These are phyloP conservation scores for Saccharomycopsis hybrid DNA, from an alignment of 1,139 yeast species.

Conservation along the genomic window DNA sequence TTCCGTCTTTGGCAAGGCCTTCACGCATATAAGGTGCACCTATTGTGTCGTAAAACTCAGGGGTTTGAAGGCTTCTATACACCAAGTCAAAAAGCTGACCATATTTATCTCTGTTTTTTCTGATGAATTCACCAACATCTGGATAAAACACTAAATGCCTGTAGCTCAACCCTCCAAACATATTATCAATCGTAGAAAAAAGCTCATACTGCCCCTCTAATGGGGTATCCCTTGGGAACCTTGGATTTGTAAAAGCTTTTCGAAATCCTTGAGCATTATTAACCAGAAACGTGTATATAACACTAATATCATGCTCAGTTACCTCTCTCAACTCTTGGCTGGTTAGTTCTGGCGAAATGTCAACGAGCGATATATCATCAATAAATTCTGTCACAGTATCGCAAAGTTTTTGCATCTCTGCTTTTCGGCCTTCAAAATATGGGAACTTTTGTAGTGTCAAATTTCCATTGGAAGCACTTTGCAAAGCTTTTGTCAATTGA, in stretches of 20 bases:
- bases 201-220: background rate
- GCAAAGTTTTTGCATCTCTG: constrained; percentile 18
- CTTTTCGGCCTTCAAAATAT: constrained; percentile 22
- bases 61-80: constrained; percentile 56
- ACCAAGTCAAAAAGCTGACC: constrained; percentile 63
- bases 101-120: constrained; percentile 40
- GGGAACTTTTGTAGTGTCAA: constrained; percentile 56
- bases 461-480: constrained; percentile 80
- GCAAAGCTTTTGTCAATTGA: constrained; percentile 78
- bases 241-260: background rate
- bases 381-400: constrained; percentile 1
- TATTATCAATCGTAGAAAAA: background rate
- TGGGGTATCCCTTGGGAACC: no score
- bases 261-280: constrained; percentile 12
- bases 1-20: constrained; percentile 66
- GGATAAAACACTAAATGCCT: constrained; percentile 42
- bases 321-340: background rate
- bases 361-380: background rate
- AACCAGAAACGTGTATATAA: constrained; percentile 13
- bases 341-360: background rate
- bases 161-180: constrained; percentile 34
- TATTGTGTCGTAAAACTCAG: constrained; percentile 33
- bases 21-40: constrained; percentile 51
- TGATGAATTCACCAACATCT: constrained; percentile 48
- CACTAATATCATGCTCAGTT: constrained; percentile 1